Evolutionary conservation across 768 basidiomycete species (phyloP).

Genomic region (Tulasnella sp.): DNA sequence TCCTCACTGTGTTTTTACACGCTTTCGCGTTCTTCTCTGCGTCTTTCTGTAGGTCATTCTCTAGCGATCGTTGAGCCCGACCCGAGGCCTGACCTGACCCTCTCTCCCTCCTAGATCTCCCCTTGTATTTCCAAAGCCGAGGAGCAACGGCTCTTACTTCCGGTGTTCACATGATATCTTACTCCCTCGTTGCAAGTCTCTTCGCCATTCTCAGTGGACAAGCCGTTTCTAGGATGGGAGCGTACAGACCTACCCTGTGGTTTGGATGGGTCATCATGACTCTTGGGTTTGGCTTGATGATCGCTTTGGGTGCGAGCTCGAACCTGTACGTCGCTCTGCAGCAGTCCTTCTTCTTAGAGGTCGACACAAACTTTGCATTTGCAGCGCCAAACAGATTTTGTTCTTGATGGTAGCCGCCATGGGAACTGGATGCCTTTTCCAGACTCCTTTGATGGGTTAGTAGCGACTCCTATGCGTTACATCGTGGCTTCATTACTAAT

Average conservation of each 20-base stretch:
- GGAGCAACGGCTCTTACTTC: conserved; percentile 66
- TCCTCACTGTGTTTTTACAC: conserved; percentile 60
- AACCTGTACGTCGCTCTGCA: neutral
- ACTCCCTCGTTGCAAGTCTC: conserved; percentile 57
- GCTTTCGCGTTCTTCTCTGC: conserved; percentile 58
- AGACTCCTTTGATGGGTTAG: conserved; percentile 32
- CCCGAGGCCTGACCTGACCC: neutral
- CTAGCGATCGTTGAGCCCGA: neutral
- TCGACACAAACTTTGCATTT: neutral
- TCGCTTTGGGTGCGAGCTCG: conserved; percentile 38
- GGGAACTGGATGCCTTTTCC: conserved; percentile 65
- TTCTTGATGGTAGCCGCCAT: conserved; percentile 62
- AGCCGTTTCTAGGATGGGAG: conserved; percentile 53
- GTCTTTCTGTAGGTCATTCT: conserved; percentile 35
- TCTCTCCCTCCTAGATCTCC: conserved; percentile 47
- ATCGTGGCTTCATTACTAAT: neutral
- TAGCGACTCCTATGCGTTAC: neutral
- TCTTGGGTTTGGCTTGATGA: conserved; percentile 68
- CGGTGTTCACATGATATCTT: conserved; percentile 67
- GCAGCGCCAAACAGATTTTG: conserved; percentile 58
- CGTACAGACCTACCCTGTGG: conserved; percentile 52
- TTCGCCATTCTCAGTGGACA: conserved; percentile 57
- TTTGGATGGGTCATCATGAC: conserved; percentile 53
- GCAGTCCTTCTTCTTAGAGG: too few species aligned
- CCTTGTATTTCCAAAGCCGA: conserved; percentile 73